Base-by-base conservation (phyloP, 345 rosid genomes). In the Diplotaxis tenuifolia region DNA sequence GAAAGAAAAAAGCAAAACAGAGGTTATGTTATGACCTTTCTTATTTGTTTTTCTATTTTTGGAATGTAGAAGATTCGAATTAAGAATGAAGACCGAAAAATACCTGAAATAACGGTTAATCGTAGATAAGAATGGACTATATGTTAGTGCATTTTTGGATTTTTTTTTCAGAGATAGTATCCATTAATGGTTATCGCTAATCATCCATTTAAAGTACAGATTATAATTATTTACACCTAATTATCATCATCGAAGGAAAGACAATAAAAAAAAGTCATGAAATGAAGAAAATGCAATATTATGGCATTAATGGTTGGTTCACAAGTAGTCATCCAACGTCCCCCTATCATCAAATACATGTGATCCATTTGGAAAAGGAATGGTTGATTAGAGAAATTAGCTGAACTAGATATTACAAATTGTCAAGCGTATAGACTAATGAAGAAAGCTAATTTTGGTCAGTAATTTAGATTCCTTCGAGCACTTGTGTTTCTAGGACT, bases 61-160 rank as follows among this genome's bases (percentile, higher is more conserved):
- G 73, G 67, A 66, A 29, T 64, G 23, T 10, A 9, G n/a, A 25
- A 36, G 6, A 50, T 32, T 71, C 45, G 38, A 69, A 21, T 28
- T 27, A 32, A 54, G 64, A 65, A 16, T 11, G 7, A 9, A 65
- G 28, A 53, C 66, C 47, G 49, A 53, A 16, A 12, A 10, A 7
- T 45, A 64, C 80, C 80, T 65, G 72, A 70, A 76, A 47, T 76
- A 76, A 70, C 72, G 80, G 75, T 50, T 65, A 34, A 70, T 65
- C 80, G 55, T 7, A 57, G 67, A 57, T 47, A 70, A 45, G 50
- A 45, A 45, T 45, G 50, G 50, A 45, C 1, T 54, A 36, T 58
- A 36, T 19, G 65, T 14, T 36, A 31, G 36, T 31, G 31, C 38
- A 12, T 22, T 27, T 65, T 74, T 47, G 67, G 50, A 55, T 38